These are phyloP conservation scores for Pyrenopolyporus hunteri DNA, from an alignment of 495 filamentous ascomycete genomes.

Conservation along the genomic window DNA sequence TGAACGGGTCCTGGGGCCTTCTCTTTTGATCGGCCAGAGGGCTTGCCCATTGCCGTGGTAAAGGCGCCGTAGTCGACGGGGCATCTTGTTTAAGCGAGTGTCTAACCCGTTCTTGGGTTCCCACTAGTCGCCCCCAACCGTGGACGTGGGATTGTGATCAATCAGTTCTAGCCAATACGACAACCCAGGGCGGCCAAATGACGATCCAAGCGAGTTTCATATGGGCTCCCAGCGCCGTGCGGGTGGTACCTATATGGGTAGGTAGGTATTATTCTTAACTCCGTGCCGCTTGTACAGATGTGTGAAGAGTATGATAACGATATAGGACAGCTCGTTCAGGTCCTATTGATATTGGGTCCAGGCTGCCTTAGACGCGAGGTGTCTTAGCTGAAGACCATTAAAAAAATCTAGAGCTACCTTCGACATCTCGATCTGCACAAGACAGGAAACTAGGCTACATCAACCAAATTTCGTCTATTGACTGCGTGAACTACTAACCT, in stretches of 20 bases:
- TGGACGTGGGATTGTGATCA: constrained; percentile 19
- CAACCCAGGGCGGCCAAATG: background rate
- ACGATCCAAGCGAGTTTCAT: constrained; percentile 22
- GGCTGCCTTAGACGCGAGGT: background rate
- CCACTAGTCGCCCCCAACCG: background rate
- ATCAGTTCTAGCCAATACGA: constrained; percentile 15
- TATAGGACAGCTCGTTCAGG: no score
- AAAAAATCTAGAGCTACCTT: constrained; percentile 1
- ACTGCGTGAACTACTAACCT: constrained; percentile 8
- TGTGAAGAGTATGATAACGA: no score
- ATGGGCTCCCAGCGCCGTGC: constrained; percentile 8
- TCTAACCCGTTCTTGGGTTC: constrained; percentile 7
- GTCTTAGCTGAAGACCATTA: no score
- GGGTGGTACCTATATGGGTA: constrained; percentile 5
- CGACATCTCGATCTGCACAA: constrained; percentile 14
- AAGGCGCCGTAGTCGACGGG: background rate
- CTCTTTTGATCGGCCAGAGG: constrained; percentile 6
- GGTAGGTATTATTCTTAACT: background rate
- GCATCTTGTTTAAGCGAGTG: background rate
- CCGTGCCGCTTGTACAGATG: background rate
- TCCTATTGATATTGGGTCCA: no score
- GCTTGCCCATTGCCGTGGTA: constrained; percentile 5
- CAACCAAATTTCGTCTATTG: background rate
- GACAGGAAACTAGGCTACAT: background rate
- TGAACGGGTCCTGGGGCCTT: background rate